Conservation (phyloP, 1,284 basidiomycete species). For the Pyrrhoderma lamaoense region DNA sequence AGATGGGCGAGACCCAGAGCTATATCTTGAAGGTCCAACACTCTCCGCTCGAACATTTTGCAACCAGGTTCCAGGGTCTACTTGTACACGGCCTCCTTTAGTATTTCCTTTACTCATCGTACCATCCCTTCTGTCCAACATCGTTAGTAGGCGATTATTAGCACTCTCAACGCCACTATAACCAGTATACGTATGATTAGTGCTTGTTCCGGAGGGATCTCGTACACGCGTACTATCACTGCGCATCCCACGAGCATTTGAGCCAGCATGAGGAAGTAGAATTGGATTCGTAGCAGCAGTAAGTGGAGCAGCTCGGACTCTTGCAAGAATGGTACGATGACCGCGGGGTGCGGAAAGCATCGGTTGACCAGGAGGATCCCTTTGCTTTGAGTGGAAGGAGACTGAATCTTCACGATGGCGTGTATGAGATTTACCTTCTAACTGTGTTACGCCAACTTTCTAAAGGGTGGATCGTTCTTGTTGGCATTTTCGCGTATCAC, state of each 20-base stretch:
- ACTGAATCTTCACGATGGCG: conserved; percentile 25
- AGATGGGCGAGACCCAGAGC: conserved; percentile 30
- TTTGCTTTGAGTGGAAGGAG: conserved; percentile 45
- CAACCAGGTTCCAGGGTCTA: conserved; percentile 66
- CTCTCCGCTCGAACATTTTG: conserved; percentile 51
- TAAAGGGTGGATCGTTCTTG: not conserved
- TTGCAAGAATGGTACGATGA: conserved; percentile 56
- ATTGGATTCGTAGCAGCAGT: conserved; percentile 28
- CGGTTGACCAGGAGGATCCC: conserved; percentile 28
- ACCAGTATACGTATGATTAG: conserved; percentile 15
- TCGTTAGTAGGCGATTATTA: too few species aligned
- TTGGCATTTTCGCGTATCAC: not conserved
- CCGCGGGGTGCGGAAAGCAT: conserved; percentile 62
- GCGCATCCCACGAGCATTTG: conserved; percentile 29
- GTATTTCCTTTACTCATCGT: conserved; percentile 51
- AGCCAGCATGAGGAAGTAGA: conserved; percentile 29
- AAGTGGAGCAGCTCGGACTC: conserved; percentile 53
- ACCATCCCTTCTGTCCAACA: conserved; percentile 30
- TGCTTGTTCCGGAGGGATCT: conserved; percentile 17
- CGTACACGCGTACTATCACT: conserved; percentile 10
- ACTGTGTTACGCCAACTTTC: conserved; percentile 21
- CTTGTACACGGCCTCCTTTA: conserved; percentile 41
- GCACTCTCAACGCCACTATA: conserved; percentile 16
- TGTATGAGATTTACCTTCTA: not conserved
- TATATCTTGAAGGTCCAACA: conserved; percentile 34